phyloP scores from a whole-genome alignment of 345 rosid genomes.

The Turritis glabra region DNA sequence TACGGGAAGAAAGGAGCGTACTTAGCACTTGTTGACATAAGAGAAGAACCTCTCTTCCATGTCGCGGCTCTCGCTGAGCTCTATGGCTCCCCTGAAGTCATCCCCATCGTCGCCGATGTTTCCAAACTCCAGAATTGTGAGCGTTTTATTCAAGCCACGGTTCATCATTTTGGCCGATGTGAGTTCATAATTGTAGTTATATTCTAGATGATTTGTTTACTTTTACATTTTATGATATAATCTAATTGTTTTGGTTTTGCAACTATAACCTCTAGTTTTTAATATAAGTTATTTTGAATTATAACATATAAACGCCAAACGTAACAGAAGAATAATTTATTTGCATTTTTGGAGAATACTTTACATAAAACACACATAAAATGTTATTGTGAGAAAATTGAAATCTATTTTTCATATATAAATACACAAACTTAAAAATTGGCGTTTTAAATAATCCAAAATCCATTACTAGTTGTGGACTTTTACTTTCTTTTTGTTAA shows the following conservation, averaged over 20 bases:
- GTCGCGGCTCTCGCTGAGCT: conserved; percentile 46
- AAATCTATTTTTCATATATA: too few species aligned
- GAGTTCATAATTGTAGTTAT: conserved; percentile 12
- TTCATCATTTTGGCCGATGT: conserved; percentile 55
- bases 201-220: not conserved
- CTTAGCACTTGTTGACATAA: conserved; percentile 58
- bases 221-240: not conserved
- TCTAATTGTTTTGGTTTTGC: not conserved
- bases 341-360: too few species aligned
- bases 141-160: conserved; percentile 45
- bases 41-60: conserved; percentile 45
- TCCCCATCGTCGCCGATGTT: conserved; percentile 55
- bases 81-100: conserved; percentile 51
- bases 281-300: too few species aligned
- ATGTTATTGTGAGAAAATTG: too few species aligned
- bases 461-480: too few species aligned
- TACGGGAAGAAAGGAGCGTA: conserved; percentile 61
- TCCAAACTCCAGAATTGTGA: conserved; percentile 53
- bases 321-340: too few species aligned
- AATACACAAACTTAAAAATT: too few species aligned
- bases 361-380: too few species aligned
- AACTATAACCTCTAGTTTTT: not conserved
- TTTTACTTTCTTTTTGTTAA: not conserved
- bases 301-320: too few species aligned
- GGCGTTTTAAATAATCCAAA: too few species aligned